Conservation (phyloP, 768 basidiomycete species). For the Xanthoconium stramineum region DNA sequence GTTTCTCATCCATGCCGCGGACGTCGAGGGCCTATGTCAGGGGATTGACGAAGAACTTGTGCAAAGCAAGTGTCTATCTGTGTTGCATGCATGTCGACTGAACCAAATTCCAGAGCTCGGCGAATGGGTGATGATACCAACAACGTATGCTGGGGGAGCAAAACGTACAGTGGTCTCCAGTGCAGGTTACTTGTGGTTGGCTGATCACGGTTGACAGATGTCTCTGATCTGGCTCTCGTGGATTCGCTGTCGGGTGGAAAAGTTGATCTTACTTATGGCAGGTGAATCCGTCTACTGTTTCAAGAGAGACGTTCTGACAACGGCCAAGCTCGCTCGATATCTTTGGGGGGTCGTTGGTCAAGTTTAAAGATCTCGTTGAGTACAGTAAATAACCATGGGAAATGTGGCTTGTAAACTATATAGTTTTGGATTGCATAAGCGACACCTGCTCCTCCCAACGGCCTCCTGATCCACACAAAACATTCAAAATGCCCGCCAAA, state of each 20-base stretch:
- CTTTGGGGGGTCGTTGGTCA: slow-evolving; percentile 64
- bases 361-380: slow-evolving; percentile 48
- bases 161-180: slow-evolving; percentile 49
- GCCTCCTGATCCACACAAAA: slow-evolving; percentile 30
- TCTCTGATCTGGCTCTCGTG: slow-evolving; percentile 79
- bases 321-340: slow-evolving; percentile 57
- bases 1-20: slow-evolving; percentile 95
- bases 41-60: slow-evolving; percentile 94
- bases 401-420: slow-evolving; percentile 43
- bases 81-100: slow-evolving; percentile 1
- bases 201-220: slow-evolving; percentile 44
- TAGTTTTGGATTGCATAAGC: slow-evolving; percentile 35
- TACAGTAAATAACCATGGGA: slow-evolving; percentile 29
- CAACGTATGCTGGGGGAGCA: slow-evolving; percentile 97
- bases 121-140: slow-evolving; percentile 87
- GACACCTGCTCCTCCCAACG: slow-evolving; percentile 26
- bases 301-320: not conserved
- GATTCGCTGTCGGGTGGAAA: slow-evolving; percentile 74
- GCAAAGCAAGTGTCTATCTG: slow-evolving; percentile 45
- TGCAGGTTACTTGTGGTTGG: not conserved
- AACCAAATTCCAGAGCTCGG: slow-evolving; percentile 61
- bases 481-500: slow-evolving; percentile 77
- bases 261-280: slow-evolving; percentile 46
- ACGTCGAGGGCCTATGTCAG: slow-evolving; percentile 95
- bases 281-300: slow-evolving; percentile 24